Percentiles rank a stretch among this genome's conserved stretches.
phyloP scores from a whole-genome alignment of 805 yeast genomes.

The Schwanniomyces occidentalis region DNA sequence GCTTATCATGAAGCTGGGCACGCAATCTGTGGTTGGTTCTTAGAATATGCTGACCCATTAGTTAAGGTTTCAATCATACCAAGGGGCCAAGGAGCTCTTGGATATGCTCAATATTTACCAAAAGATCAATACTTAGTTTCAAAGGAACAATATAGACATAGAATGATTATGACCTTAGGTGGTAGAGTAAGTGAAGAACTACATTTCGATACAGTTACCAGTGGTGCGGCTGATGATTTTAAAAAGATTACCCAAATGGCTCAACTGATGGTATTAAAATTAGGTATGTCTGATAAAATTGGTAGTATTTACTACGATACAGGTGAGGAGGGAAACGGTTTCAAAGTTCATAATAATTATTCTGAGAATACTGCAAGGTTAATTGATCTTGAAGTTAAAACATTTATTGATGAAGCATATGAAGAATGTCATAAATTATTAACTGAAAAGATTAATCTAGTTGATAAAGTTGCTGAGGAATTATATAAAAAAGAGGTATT shows the following conservation, averaged over 20 bases:
- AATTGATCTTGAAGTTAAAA: slow-evolving; percentile 69
- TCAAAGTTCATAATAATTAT: slow-evolving; percentile 59
- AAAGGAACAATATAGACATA: slow-evolving; percentile 71
- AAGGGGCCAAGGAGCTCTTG: slow-evolving; percentile 91
- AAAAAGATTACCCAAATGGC: slow-evolving; percentile 90
- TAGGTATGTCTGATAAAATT: slow-evolving; percentile 83
- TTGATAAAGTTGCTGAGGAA: slow-evolving; percentile 72
- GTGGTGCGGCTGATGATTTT: slow-evolving; percentile 92
- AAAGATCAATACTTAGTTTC: slow-evolving; percentile 81
- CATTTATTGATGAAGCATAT: slow-evolving; percentile 67
- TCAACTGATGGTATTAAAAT: slow-evolving; percentile 79
- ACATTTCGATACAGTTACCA: slow-evolving; percentile 82
- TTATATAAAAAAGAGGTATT: slow-evolving; percentile 72
- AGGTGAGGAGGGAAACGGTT: slow-evolving; percentile 48
- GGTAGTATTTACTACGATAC: slow-evolving; percentile 64
- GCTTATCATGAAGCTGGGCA: slow-evolving; percentile 98
- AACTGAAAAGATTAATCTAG: slow-evolving; percentile 57
- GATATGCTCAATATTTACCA: slow-evolving; percentile 95
- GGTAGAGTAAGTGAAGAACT: slow-evolving; percentile 92
- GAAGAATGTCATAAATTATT: slow-evolving; percentile 58
- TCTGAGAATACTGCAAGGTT: slow-evolving; percentile 68
- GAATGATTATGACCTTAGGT: slow-evolving; percentile 93
- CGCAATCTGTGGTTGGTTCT: slow-evolving; percentile 93
- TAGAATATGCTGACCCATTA: slow-evolving; percentile 85
- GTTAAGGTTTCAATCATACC: slow-evolving; percentile 94